Conservation (phyloP, 208 protist genomes). For the Plasmodiophora brassicae region DNA sequence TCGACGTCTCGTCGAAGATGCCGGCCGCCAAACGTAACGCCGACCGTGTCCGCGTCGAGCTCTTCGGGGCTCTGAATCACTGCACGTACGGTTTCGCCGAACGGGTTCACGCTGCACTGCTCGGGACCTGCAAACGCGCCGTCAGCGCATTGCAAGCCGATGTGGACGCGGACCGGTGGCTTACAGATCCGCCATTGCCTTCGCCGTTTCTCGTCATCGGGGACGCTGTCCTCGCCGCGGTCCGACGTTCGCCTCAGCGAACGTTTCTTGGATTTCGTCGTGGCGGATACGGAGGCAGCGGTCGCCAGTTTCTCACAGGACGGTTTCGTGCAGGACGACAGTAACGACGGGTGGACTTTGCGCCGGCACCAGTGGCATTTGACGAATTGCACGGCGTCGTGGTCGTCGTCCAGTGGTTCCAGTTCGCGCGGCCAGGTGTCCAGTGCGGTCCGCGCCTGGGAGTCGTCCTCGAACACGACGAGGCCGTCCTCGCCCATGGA, state of each 20-base stretch:
- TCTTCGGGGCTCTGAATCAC: not conserved
- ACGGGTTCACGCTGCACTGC: too few relatives aligned
- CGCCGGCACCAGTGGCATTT: slow-evolving; percentile 3
- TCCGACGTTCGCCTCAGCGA: not conserved
- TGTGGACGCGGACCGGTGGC: not conserved
- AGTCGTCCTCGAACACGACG: not conserved
- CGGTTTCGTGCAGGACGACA: not conserved
- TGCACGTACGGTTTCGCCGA: too few relatives aligned
- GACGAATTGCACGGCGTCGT: not conserved
- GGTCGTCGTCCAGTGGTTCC: not conserved
- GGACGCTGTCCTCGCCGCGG: not conserved
- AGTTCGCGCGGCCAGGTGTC: not conserved
- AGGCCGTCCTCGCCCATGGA: not conserved
- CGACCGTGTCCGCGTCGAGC: not conserved
- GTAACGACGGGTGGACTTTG: not conserved
- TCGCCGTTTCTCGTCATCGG: not conserved
- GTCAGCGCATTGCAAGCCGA: not conserved
- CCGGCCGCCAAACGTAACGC: not conserved
- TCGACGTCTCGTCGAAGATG: not conserved
- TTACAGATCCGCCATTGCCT: not conserved
- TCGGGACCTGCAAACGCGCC: too few relatives aligned
- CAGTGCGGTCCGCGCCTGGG: not conserved
- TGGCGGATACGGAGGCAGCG: too few relatives aligned
- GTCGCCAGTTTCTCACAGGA: slow-evolving; percentile 6
- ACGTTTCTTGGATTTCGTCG: not conserved